Conservation (phyloP, 1,284 basidiomycete species). For the Wallemia hederae region DNA sequence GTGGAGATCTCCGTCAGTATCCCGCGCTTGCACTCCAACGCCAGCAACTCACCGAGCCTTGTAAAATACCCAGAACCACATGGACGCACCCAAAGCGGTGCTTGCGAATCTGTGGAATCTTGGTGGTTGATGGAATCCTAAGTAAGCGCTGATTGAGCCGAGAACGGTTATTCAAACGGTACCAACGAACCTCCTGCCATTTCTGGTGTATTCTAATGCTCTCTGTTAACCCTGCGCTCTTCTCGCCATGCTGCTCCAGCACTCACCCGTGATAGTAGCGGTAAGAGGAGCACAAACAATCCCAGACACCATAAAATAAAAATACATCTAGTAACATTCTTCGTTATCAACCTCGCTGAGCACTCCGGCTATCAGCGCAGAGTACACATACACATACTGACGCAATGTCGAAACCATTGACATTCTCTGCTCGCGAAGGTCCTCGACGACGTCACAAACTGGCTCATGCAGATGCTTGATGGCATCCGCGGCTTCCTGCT, state of each 20-base stretch:
- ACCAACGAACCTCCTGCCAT: neutral
- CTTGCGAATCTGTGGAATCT: constrained; percentile 46
- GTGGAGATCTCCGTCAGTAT: neutral
- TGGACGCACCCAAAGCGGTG: constrained; percentile 58
- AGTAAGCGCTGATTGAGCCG: neutral
- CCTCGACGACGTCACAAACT: constrained; percentile 43
- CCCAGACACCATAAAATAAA: neutral
- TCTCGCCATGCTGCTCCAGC: neutral
- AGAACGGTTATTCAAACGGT: too few relatives aligned
- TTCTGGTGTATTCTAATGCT: neutral
- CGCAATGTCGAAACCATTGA: constrained; percentile 61
- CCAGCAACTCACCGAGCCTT: constrained; percentile 38
- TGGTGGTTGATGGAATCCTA: constrained; percentile 56
- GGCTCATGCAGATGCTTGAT: constrained; percentile 29
- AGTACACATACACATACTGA: constrained; percentile 70
- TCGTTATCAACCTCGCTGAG: neutral
- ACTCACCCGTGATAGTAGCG: neutral
- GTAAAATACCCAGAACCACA: constrained; percentile 98
- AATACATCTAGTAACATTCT: neutral
- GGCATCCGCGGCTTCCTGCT: neutral
- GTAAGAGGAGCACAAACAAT: neutral
- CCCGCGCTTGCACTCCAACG: neutral
- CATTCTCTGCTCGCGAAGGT: constrained; percentile 75
- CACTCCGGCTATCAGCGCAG: constrained; percentile 12
- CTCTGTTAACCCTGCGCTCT: neutral